These are phyloP conservation scores for Epichloe glyceriae DNA, from an alignment of 2,329 filamentous ascomycete species.

Conservation along the genomic window DNA sequence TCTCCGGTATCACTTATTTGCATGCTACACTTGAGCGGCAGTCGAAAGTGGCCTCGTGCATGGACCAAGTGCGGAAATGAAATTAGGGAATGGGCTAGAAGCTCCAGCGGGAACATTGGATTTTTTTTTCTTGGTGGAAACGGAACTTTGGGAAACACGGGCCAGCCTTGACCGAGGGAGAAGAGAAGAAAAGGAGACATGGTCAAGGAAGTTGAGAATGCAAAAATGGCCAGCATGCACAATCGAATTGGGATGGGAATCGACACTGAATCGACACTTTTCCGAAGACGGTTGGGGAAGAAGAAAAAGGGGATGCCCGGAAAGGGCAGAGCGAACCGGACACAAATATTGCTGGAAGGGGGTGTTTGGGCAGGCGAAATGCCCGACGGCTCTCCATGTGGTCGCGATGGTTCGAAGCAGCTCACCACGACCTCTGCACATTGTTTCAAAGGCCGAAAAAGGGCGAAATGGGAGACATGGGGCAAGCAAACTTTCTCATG, in stretches of 20 bases:
- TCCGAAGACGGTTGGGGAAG: background rate
- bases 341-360: background rate
- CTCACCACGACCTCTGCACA: conserved; percentile 18
- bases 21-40: conserved; percentile 12
- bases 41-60: conserved; percentile 7
- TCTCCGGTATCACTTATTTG: conserved; percentile 12
- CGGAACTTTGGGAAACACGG: conserved; percentile 13
- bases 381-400: background rate
- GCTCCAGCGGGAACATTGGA: conserved; percentile 1
- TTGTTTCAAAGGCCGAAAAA: conserved; percentile 11
- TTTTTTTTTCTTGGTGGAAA: conserved; percentile 12
- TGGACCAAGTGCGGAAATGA: conserved; percentile 8
- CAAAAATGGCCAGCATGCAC: conserved; percentile 13
- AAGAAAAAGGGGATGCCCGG: background rate
- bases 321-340: background rate
- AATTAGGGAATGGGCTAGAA: conserved; percentile 1
- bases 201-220: conserved; percentile 20
- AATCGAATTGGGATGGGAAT: background rate
- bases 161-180: conserved; percentile 13
- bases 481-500: background rate
- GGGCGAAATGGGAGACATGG: conserved; percentile 1
- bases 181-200: background rate
- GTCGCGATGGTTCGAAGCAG: conserved; percentile 8
- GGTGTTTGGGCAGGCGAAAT: background rate
- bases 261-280: background rate